Conservation (phyloP, 1,284 basidiomycete genomes). For the Cryptococcus floricola region DNA sequence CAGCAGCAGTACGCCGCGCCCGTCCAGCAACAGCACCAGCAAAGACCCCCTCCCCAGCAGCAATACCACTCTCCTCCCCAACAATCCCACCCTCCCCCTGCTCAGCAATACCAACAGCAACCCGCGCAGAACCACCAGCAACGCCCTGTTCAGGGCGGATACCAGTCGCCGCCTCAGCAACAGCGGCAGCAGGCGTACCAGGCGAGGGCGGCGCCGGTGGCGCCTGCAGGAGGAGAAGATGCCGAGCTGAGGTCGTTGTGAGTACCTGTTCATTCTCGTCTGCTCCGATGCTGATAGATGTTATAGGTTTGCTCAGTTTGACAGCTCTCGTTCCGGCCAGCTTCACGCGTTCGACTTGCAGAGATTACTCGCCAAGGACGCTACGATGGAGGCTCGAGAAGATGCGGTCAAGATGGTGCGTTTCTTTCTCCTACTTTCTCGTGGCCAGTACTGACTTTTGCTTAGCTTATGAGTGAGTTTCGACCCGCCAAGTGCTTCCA, state of each 20-base stretch:
- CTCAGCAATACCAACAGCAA: slow-evolving; percentile 9
- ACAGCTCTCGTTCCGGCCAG: slow-evolving; percentile 37
- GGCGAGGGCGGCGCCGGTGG: slow-evolving; percentile 6
- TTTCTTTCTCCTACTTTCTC: not conserved
- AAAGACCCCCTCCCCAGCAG: slow-evolving; percentile 8
- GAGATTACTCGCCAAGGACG: slow-evolving; percentile 42
- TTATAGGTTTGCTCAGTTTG: slow-evolving; percentile 41
- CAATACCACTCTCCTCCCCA: slow-evolving; percentile 12
- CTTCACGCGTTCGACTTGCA: slow-evolving; percentile 41
- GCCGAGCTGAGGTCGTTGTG: slow-evolving; percentile 33
- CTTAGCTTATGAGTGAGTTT: slow-evolving; percentile 32
- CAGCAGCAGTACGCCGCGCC: not conserved
- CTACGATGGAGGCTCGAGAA: slow-evolving; percentile 45
- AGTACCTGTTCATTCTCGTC: slow-evolving; percentile 3
- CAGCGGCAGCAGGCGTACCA: slow-evolving; percentile 1
- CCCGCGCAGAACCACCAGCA: slow-evolving; percentile 5
- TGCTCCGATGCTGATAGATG: not conserved
- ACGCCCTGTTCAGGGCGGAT: not conserved
- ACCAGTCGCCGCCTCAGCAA: slow-evolving; percentile 4
- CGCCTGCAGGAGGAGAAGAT: slow-evolving; percentile 16
- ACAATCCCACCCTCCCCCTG: slow-evolving; percentile 10
- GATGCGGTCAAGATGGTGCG: slow-evolving; percentile 50
- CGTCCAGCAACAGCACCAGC: slow-evolving; percentile 9
- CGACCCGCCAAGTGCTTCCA: not conserved
- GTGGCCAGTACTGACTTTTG: not conserved